Evolutionary conservation across 225 moss, liverwort and hornwort species (phyloP).

Genomic region (Neckera pumila): DNA sequence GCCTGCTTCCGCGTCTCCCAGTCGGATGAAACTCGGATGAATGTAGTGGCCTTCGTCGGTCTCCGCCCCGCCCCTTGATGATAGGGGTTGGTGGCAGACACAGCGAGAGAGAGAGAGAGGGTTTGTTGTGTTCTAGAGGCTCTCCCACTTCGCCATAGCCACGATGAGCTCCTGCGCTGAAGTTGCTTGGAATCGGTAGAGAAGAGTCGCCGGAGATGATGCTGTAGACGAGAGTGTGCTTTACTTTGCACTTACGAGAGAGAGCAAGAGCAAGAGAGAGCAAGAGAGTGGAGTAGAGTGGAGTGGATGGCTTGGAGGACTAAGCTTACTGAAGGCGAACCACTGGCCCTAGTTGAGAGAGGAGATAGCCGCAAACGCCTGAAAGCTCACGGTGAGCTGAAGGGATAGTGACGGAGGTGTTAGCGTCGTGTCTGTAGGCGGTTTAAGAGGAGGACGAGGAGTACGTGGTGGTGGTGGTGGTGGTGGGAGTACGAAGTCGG

Average conservation of each 20-base stretch:
- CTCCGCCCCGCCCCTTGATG: neutral
- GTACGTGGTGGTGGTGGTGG: neutral
- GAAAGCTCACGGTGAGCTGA: neutral
- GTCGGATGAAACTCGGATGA: neutral
- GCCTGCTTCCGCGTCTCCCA: neutral
- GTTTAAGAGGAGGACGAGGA: neutral
- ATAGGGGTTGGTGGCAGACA: constrained; percentile 11
- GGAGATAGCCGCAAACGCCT: constrained; percentile 10
- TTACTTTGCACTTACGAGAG: too few relatives aligned
- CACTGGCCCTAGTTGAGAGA: neutral
- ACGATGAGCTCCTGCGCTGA: constrained; percentile 2
- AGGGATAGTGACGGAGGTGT: neutral
- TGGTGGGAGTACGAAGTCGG: neutral
- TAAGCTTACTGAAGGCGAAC: neutral
- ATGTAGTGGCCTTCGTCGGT: neutral
- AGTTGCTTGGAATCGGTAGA: neutral
- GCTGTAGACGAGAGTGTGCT: neutral
- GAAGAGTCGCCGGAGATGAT: neutral
- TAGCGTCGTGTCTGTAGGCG: neutral
- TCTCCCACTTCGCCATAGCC: constrained; percentile 1
- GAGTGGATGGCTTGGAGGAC: constrained; percentile 19
- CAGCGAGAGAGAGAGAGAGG: neutral
- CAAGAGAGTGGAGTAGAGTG: neutral
- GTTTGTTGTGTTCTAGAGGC: neutral
- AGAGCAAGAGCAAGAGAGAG: neutral